A percentile compares a stretch with the other conserved stretches of the same genome.
phyloP scores from a whole-genome alignment of 2,329 filamentous ascomycete species.

The Venturia asperata region DNA sequence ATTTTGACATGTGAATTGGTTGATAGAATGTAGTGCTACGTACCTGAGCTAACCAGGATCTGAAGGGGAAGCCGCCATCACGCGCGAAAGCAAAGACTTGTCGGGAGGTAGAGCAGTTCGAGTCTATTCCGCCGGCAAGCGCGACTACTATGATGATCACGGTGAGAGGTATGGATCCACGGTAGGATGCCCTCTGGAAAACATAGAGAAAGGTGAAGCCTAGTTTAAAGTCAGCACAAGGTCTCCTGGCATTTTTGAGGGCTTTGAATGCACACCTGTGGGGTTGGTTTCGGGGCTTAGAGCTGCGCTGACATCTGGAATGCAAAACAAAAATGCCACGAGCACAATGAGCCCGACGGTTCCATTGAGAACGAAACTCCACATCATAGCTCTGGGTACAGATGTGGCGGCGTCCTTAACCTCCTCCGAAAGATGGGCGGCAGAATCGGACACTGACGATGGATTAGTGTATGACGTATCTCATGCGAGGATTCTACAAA shows the following conservation, averaged over 20 bases:
- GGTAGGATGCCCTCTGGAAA: slow-evolving; percentile 26
- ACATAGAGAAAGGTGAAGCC: slow-evolving; percentile 34
- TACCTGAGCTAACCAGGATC: slow-evolving; percentile 26
- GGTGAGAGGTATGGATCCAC: slow-evolving; percentile 25
- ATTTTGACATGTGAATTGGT: too few species aligned
- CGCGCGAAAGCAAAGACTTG: slow-evolving; percentile 27
- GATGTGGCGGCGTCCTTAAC: slow-evolving; percentile 36
- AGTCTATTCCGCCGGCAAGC: slow-evolving; percentile 25
- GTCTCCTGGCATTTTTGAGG: slow-evolving; percentile 16
- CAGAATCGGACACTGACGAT: slow-evolving; percentile 32
- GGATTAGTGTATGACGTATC: neutral
- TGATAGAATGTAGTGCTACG: too few species aligned
- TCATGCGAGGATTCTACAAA: neutral
- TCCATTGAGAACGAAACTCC: slow-evolving; percentile 33
- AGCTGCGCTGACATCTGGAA: slow-evolving; percentile 27
- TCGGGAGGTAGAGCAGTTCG: slow-evolving; percentile 24
- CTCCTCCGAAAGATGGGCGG: slow-evolving; percentile 40
- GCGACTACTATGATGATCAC: slow-evolving; percentile 25
- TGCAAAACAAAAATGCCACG: slow-evolving; percentile 33
- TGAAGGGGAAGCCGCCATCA: slow-evolving; percentile 27
- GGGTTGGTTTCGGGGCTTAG: slow-evolving; percentile 21
- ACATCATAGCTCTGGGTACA: slow-evolving; percentile 38
- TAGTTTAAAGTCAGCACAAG: slow-evolving; percentile 23
- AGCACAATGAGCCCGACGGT: slow-evolving; percentile 32
- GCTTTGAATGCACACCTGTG: neutral